Evolutionary conservation across 1,139 yeast species (phyloP), one percentile per base, ranked within the genome.

Genomic region (Scheffersomyces lignicola): DNA sequence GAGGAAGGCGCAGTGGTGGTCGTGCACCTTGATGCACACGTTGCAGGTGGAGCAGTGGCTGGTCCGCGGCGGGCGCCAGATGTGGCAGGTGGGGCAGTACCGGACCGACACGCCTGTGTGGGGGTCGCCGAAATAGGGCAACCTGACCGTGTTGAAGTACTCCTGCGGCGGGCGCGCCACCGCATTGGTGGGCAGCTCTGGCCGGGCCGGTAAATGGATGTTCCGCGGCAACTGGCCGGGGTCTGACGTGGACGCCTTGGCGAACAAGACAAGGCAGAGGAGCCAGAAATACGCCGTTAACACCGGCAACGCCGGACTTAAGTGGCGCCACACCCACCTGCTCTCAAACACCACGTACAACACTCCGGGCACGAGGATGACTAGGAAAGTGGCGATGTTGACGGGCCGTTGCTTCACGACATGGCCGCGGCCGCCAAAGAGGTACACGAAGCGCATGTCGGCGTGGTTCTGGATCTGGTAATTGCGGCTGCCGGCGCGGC

Each of bases 221-320:
- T 83, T 83, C 39, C 80, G 62, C 1, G 95, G 90, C n/a, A 83
- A 52, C 2, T 71, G 60, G 1, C 95, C 95, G 0, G 95, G 87
- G 48, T 86, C 95, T 8, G 74, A 58, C 1, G 78, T 64, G 0
- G 84, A 69, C 0, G 83, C 80, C 40, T 62, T 70, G 5, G 80
- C 41, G 43, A 79, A 79, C 35, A 78, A 71, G 5, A 56, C 36
- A 1, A 76, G 13, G 1, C 78, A 53, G 30, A 78, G 47, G 3
- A 67, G 30, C 83, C 85, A 81, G 23, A 74, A 48, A 50, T 85
- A 86, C 12, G 73, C 58, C 45, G 80, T 80, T 2, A 80, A 37
- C 0, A 84, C 62, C 6, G 80, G 82, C 10, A 75, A 54, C 0
- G 79, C 76, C 0, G 87, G 86, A 31, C 77, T 72, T 2, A 79